These are phyloP conservation scores for Didymella pomorum DNA, from an alignment of 2,329 filamentous ascomycete genomes.

Conservation along the genomic window DNA sequence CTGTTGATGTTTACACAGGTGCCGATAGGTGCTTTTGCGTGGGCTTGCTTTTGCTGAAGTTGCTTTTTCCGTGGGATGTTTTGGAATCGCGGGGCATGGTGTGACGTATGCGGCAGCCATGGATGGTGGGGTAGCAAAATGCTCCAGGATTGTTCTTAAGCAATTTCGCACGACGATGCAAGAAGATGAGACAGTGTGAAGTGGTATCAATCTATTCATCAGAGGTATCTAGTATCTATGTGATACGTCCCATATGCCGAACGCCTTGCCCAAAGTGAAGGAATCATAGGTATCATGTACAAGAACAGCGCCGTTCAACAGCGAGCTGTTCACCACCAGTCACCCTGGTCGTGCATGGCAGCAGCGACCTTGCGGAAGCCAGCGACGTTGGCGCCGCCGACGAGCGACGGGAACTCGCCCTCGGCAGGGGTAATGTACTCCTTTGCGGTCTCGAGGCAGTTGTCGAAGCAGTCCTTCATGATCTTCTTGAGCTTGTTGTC, in stretches of 20 bases:
- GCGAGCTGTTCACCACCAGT: conserved; percentile 71
- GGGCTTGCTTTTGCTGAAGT: conserved; percentile 7
- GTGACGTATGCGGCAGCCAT: conserved; percentile 2
- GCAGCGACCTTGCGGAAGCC: conserved; percentile 95
- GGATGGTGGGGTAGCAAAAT: conserved; percentile 2
- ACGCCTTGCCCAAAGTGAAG: conserved; percentile 32
- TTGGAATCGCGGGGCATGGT: conserved; percentile 8
- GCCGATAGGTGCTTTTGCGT: background rate
- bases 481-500: conserved; percentile 90
- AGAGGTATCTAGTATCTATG: conserved; percentile 35
- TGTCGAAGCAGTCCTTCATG: conserved; percentile 93
- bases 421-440: conserved; percentile 82
- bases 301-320: conserved; percentile 23
- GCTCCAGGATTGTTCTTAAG: background rate
- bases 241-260: conserved; percentile 23
- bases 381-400: conserved; percentile 95
- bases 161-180: background rate
- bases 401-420: conserved; percentile 86
- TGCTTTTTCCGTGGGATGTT: conserved; percentile 9
- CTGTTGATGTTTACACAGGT: conserved; percentile 9
- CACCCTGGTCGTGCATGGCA: conserved; percentile 96
- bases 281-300: conserved; percentile 40
- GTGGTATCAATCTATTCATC: conserved; percentile 27
- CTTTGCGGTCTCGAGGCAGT: conserved; percentile 87
- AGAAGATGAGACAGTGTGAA: background rate